A percentile compares a stretch with the other conserved stretches of the same genome.
Evolutionary conservation across 768 basidiomycete genomes (phyloP).

Genomic region (Daedaleopsis sinensis): DNA sequence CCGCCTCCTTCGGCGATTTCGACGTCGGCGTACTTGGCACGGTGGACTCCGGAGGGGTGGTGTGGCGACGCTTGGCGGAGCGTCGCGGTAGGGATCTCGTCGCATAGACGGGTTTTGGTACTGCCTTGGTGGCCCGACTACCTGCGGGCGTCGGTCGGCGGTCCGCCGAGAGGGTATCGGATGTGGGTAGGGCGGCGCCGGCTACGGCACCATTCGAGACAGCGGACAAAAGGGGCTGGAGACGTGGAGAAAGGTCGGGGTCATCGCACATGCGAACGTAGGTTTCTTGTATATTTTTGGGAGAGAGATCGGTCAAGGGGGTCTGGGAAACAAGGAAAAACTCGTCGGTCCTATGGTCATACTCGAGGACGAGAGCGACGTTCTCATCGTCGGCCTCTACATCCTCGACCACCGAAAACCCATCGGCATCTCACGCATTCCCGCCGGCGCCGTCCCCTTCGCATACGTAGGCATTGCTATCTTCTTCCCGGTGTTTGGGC

Average conservation of each 20-base stretch:
- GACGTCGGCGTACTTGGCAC: too few relatives aligned
- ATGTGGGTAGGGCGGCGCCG: background rate
- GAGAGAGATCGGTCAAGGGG: background rate
- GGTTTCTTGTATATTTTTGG: background rate
- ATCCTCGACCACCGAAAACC: background rate
- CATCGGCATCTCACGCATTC: background rate
- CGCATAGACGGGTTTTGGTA: too few relatives aligned
- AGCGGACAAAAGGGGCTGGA: background rate
- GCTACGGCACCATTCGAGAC: background rate
- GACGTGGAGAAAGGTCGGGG: background rate
- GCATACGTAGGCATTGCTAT: conserved; percentile 4
- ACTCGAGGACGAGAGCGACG: background rate
- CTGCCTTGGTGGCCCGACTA: too few relatives aligned
- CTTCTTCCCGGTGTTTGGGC: conserved; percentile 13
- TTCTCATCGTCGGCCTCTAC: background rate
- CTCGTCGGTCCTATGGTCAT: background rate
- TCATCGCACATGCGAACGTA: background rate
- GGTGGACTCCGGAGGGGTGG: too few relatives aligned
- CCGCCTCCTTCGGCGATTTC: too few relatives aligned
- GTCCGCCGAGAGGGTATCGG: too few relatives aligned
- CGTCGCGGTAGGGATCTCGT: too few relatives aligned
- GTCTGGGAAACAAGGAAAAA: background rate
- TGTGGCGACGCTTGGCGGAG: too few relatives aligned
- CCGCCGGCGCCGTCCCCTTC: background rate
- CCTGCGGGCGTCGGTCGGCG: too few relatives aligned